Conservation (phyloP, 108 stramenopile genomes). For the Nitzschia sp. region DNA sequence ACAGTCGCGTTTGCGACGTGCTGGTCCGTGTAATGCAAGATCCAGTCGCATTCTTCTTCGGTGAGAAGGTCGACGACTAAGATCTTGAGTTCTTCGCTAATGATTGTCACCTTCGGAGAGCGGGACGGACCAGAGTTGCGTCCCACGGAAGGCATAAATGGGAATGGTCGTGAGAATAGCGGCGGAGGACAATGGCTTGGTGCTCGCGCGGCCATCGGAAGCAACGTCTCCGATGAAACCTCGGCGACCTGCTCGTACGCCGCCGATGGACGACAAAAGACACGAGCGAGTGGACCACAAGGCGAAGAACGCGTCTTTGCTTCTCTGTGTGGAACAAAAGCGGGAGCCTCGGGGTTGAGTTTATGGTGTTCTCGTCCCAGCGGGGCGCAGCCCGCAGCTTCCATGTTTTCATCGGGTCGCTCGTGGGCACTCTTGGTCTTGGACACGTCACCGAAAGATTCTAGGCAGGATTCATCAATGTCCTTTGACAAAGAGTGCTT, state of each 20-base stretch:
- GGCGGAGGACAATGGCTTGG: background rate
- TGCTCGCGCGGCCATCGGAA: background rate
- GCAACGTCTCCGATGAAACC: too few relatives aligned
- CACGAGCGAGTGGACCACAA: background rate
- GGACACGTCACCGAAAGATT: background rate
- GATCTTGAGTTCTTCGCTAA: conserved; percentile 1
- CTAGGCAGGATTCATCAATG: background rate
- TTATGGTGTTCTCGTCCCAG: background rate
- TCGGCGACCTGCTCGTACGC: too few relatives aligned
- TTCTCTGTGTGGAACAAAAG: background rate
- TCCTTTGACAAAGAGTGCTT: background rate
- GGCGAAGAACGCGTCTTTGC: background rate
- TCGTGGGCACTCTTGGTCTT: background rate
- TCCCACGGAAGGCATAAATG: background rate
- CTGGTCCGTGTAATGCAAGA: background rate
- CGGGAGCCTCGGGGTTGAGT: background rate
- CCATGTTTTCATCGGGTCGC: background rate
- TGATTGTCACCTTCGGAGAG: background rate
- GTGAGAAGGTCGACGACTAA: conserved; percentile 7
- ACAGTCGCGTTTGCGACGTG: background rate
- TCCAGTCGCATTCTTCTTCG: conserved; percentile 4
- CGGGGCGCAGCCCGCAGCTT: background rate
- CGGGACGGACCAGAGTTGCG: background rate
- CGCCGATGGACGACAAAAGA: conserved; percentile 2
- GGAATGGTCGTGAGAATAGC: background rate